phyloP scores from a whole-genome alignment of 73 alveolate genomes.

The Paramecium pentaurelia region DNA sequence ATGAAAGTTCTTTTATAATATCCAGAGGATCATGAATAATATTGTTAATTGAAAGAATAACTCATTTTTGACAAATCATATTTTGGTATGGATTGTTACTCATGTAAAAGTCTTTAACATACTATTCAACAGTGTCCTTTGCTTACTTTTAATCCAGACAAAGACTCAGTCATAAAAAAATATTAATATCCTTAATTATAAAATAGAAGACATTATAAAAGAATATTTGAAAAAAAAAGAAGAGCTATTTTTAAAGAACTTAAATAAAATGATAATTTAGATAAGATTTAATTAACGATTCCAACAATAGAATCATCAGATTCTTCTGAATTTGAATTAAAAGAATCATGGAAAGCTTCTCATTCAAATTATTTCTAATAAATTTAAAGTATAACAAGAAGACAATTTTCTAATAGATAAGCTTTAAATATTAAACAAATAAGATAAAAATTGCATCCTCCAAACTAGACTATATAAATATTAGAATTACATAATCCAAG shows the following conservation, averaged over 20 bases:
- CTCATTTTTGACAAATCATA: background rate
- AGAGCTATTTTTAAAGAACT: background rate
- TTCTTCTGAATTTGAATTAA: slow-evolving; percentile 12
- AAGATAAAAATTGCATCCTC: background rate
- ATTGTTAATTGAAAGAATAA: background rate
- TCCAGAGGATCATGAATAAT: slow-evolving; percentile 13
- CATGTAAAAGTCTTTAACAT: background rate
- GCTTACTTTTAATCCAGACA: background rate
- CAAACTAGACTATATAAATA: background rate
- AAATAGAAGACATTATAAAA: background rate
- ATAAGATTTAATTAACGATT: background rate
- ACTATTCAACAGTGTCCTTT: background rate
- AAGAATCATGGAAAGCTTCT: background rate
- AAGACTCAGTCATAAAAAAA: background rate
- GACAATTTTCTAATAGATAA: background rate
- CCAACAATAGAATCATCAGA: slow-evolving; percentile 28
- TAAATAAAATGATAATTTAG: background rate
- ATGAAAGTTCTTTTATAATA: background rate
- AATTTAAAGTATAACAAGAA: background rate
- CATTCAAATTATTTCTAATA: background rate
- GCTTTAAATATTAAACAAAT: background rate
- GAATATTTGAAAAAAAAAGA: background rate
- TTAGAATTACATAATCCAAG: background rate
- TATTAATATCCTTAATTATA: background rate
- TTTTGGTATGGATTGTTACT: slow-evolving; percentile 1